phyloP scores from a whole-genome alignment of 768 basidiomycete genomes.

The Suillus spraguei region DNA sequence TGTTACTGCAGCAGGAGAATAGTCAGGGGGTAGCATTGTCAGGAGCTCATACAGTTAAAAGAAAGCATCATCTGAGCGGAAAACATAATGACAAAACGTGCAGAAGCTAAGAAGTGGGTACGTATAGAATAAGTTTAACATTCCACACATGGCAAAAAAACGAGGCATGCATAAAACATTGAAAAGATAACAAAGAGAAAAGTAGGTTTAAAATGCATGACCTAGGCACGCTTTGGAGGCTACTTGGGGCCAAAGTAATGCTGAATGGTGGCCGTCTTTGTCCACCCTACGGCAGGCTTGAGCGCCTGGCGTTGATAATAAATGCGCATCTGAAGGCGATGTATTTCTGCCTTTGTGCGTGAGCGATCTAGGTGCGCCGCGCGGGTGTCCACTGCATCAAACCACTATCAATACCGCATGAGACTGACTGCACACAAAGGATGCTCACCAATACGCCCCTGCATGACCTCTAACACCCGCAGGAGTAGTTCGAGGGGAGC shows the following conservation, averaged over 20 bases:
- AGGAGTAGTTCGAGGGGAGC: conserved; percentile 53
- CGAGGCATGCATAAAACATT: not conserved
- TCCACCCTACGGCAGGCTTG: conserved; percentile 23
- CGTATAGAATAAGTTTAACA: conserved; percentile 2
- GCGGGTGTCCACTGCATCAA: conserved; percentile 62
- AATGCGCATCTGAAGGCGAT: conserved; percentile 63
- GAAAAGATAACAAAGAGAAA: not conserved
- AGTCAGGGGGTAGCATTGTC: conserved; percentile 1
- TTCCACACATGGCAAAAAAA: not conserved
- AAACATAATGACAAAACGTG: not conserved
- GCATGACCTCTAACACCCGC: conserved; percentile 50
- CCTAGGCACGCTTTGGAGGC: not conserved
- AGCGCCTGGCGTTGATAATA: conserved; percentile 56
- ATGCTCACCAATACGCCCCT: conserved; percentile 62
- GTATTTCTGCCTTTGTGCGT: conserved; percentile 67
- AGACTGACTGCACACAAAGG: not conserved
- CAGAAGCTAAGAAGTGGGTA: not conserved
- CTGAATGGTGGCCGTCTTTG: conserved; percentile 29
- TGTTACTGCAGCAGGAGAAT: conserved; percentile 16
- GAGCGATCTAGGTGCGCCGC: conserved; percentile 79
- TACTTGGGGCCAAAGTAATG: conserved; percentile 31
- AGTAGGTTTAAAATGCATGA: no score
- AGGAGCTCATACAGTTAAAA: not conserved
- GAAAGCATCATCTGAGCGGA: not conserved
- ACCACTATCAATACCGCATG: not conserved